Evolutionary conservation across 352 stramenopile genomes (phyloP).

Genomic region (Phytopythium boreale): DNA sequence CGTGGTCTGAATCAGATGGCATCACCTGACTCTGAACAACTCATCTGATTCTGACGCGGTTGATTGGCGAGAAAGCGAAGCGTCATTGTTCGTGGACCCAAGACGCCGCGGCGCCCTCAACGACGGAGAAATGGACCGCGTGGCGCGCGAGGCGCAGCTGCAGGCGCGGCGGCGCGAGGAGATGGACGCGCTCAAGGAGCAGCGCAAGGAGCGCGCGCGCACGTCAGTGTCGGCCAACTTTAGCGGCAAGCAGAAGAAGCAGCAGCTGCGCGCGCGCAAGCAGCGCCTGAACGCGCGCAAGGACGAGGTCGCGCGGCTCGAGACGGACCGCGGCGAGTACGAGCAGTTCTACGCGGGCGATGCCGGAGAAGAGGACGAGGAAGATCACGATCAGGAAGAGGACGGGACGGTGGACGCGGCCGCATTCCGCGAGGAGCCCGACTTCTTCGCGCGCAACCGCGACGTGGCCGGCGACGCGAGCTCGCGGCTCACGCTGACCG

Average conservation of each 20-base stretch:
- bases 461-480: conserved; percentile 59
- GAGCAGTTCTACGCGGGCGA: conserved; percentile 33
- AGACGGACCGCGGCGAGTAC: conserved; percentile 64
- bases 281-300: conserved; percentile 65
- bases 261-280: conserved; percentile 79
- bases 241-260: conserved; percentile 87
- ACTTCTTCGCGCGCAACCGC: conserved; percentile 70
- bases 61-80: background rate
- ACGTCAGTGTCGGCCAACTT: conserved; percentile 56
- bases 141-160: conserved; percentile 63
- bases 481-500: conserved; percentile 72
- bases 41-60: conserved; percentile 8
- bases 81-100: too few relatives aligned
- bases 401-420: conserved; percentile 20
- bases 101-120: too few relatives aligned
- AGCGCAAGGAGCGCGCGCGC: conserved; percentile 74
- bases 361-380: conserved; percentile 11
- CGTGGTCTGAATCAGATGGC: background rate
- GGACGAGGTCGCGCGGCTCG: conserved; percentile 46
- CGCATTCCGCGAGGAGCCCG: conserved; percentile 43
- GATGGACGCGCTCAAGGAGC: conserved; percentile 72
- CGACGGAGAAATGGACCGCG: conserved; percentile 40
- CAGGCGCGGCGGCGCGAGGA: conserved; percentile 68
- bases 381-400: conserved; percentile 21
- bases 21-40: background rate